Evolutionary conservation across 2,329 filamentous ascomycete genomes (phyloP).

Genomic region (Pezicula radicicola): DNA sequence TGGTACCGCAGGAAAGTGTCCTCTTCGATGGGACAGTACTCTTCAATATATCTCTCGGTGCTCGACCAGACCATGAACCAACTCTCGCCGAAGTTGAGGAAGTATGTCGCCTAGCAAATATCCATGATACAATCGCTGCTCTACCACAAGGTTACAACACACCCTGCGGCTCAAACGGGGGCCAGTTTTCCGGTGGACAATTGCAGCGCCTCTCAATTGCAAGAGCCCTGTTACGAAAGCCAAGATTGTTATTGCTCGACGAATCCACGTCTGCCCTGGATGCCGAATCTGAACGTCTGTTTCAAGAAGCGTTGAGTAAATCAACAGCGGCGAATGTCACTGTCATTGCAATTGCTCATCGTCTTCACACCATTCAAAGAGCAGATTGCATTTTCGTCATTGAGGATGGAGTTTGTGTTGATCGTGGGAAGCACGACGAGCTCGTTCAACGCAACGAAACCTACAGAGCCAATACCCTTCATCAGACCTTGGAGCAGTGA

Average conservation of each 20-base stretch:
- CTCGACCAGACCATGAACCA: conserved; percentile 46
- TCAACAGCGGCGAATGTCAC: conserved; percentile 47
- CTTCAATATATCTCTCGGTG: conserved; percentile 55
- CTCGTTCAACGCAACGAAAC: conserved; percentile 46
- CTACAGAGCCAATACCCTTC: conserved; percentile 46
- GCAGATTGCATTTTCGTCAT: conserved; percentile 58
- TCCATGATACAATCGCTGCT: conserved; percentile 63
- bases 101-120: conserved; percentile 62
- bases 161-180: conserved; percentile 66
- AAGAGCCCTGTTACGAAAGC: conserved; percentile 68
- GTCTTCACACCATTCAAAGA: conserved; percentile 52
- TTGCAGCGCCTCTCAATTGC: conserved; percentile 77
- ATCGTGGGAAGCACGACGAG: conserved; percentile 51
- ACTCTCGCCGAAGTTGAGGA: conserved; percentile 60
- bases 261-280: conserved; percentile 81
- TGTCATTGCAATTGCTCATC: conserved; percentile 56
- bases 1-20: conserved; percentile 57
- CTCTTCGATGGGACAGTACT: conserved; percentile 53
- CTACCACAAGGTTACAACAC: conserved; percentile 66
- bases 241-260: conserved; percentile 72
- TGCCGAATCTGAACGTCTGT: conserved; percentile 60
- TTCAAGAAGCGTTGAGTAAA: conserved; percentile 64
- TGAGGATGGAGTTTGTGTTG: conserved; percentile 49
- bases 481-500: conserved; percentile 32
- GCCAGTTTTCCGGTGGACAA: conserved; percentile 74